Percentiles rank a stretch among this genome's conserved stretches.
These are phyloP conservation scores for Dictyostelium firmibasis DNA, from an alignment of 78 protist species.

Conservation along the genomic window DNA sequence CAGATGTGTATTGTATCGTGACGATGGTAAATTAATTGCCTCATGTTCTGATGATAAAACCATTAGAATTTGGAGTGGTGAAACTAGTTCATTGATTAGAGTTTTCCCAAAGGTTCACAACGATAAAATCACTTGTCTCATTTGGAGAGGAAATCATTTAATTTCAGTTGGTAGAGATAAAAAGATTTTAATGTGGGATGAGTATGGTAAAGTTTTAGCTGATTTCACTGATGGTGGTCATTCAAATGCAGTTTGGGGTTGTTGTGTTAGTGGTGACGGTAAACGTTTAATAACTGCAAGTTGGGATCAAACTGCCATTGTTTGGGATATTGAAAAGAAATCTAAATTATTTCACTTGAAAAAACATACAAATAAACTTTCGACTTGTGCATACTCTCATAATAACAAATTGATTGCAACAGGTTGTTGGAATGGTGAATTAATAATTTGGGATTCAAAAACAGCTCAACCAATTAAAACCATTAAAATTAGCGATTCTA, in stretches of 20 bases:
- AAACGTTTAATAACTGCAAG: constrained; percentile 15
- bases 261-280: constrained; percentile 24
- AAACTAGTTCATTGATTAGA: constrained; percentile 32
- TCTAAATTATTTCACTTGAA: neutral
- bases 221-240: constrained; percentile 10
- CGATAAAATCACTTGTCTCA: constrained; percentile 26
- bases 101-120: constrained; percentile 61
- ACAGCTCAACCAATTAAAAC: neutral
- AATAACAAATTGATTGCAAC: constrained; percentile 18
- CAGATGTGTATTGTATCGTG: constrained; percentile 18
- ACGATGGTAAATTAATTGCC: constrained; percentile 46
- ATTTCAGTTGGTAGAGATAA: constrained; percentile 37
- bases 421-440: constrained; percentile 59
- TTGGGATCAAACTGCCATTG: constrained; percentile 37
- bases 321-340: constrained; percentile 58
- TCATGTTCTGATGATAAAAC: constrained; percentile 58
- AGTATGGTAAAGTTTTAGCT: constrained; percentile 37
- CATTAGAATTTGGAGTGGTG: constrained; percentile 70
- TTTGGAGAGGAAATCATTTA: constrained; percentile 36
- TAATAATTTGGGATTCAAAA: constrained; percentile 40
- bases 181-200: constrained; percentile 56
- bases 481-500: neutral
- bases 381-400: constrained; percentile 40
- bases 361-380: constrained; percentile 20
- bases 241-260: constrained; percentile 57